phyloP scores from a whole-genome alignment of 306 rosid genomes.

The Lagenaria siceraria region DNA sequence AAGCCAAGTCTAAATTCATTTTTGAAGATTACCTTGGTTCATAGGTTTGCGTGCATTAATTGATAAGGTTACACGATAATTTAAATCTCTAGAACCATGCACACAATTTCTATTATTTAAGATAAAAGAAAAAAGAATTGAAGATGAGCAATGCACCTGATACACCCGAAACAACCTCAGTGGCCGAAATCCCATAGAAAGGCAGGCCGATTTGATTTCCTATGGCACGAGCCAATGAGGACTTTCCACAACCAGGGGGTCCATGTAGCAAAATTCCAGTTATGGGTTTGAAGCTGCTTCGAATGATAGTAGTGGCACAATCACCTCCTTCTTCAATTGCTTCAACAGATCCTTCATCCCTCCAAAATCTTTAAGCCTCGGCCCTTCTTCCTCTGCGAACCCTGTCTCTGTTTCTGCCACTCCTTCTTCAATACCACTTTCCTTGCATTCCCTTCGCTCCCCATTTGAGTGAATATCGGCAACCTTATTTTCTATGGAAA shows the following conservation, averaged over 20 bases:
- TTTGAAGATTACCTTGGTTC: too few species aligned
- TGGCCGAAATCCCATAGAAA: conserved; percentile 50
- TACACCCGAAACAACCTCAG: conserved; percentile 57
- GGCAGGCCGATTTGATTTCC: conserved; percentile 65
- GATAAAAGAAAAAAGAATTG: too few species aligned
- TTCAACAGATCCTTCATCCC: conserved; percentile 47
- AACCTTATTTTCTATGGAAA: neutral
- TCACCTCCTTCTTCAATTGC: conserved; percentile 40
- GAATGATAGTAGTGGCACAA: conserved; percentile 53
- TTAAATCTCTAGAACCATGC: neutral
- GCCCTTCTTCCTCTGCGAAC: conserved; percentile 27
- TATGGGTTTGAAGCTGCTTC: conserved; percentile 31
- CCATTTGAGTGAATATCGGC: neutral
- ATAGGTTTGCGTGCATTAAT: too few species aligned
- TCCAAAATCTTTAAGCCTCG: conserved; percentile 51
- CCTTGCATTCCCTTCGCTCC: neutral
- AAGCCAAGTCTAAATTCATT: too few species aligned
- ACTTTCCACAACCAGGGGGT: conserved; percentile 72
- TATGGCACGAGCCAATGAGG: conserved; percentile 69
- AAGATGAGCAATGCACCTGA: conserved; percentile 31
- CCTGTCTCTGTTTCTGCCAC: conserved; percentile 16
- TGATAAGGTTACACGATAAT: too few species aligned
- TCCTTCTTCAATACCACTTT: neutral
- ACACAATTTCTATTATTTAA: neutral
- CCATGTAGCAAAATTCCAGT: conserved; percentile 63